These are phyloP conservation scores for Wickerhamiella musiphila DNA, from an alignment of 805 yeast genomes.

Conservation along the genomic window DNA sequence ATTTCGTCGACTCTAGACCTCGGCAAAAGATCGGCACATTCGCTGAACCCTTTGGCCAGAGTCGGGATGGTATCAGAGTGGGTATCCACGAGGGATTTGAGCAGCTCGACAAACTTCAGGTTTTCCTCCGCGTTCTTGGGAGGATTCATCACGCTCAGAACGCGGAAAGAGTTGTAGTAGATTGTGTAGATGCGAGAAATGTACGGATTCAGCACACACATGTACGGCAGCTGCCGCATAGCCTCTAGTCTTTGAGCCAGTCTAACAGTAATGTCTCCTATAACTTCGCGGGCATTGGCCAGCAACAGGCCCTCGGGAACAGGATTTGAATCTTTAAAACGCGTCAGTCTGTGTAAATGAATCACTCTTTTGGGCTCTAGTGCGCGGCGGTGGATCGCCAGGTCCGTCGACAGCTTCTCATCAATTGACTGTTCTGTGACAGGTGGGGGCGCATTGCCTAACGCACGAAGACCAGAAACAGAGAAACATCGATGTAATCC, in stretches of 20 bases:
- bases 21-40: slow-evolving; percentile 33
- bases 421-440: too few species aligned
- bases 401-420: slow-evolving; percentile 10
- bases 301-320: slow-evolving; percentile 16
- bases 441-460: too few species aligned
- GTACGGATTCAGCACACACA: slow-evolving; percentile 73
- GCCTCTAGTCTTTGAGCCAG: slow-evolving; percentile 54
- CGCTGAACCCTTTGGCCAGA: slow-evolving; percentile 67
- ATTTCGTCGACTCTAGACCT: slow-evolving; percentile 38
- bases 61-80: slow-evolving; percentile 76
- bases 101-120: slow-evolving; percentile 31
- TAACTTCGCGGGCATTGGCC: slow-evolving; percentile 17
- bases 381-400: slow-evolving; percentile 12
- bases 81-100: slow-evolving; percentile 44
- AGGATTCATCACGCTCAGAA: slow-evolving; percentile 27
- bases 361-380: slow-evolving; percentile 10
- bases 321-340: slow-evolving; percentile 3
- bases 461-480: too few species aligned
- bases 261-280: slow-evolving; percentile 16
- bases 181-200: slow-evolving; percentile 59
- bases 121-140: slow-evolving; percentile 38
- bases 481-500: too few species aligned
- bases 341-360: slow-evolving; percentile 13
- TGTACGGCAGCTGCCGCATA: slow-evolving; percentile 61
- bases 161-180: slow-evolving; percentile 52